Conservation (phyloP, 2,329 filamentous ascomycete genomes). For the Fusarium decemcellulare region DNA sequence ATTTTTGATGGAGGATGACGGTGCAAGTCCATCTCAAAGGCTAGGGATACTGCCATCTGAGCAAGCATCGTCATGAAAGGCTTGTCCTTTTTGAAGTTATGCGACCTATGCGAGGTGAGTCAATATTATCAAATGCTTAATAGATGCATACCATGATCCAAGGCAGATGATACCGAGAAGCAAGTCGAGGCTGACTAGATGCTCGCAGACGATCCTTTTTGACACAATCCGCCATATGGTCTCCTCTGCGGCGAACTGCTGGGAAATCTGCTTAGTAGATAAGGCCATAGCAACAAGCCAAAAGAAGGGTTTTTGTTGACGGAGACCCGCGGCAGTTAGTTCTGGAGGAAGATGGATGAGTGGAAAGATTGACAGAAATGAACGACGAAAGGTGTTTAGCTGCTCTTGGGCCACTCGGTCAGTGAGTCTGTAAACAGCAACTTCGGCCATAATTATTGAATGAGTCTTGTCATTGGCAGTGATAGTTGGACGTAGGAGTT, state of each 20-base stretch:
- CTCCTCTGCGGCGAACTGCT: slow-evolving; percentile 43
- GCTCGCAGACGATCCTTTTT: slow-evolving; percentile 41
- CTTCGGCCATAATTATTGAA: slow-evolving; percentile 10
- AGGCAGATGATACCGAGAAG: slow-evolving; percentile 48
- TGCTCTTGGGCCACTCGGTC: slow-evolving; percentile 20
- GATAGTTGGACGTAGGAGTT: slow-evolving; percentile 16
- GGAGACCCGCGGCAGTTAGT: slow-evolving; percentile 43
- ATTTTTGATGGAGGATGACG: slow-evolving; percentile 8
- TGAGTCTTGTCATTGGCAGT: background rate
- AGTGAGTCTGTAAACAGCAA: slow-evolving; percentile 12
- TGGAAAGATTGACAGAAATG: slow-evolving; percentile 44
- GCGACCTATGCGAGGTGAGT: slow-evolving; percentile 35
- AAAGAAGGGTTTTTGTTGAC: slow-evolving; percentile 52
- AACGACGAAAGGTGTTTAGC: slow-evolving; percentile 22
- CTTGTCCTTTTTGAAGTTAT: slow-evolving; percentile 47
- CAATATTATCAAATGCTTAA: background rate
- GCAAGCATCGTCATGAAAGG: slow-evolving; percentile 55
- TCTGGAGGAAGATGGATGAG: slow-evolving; percentile 41
- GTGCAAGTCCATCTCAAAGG: slow-evolving; percentile 57
- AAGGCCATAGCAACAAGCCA: slow-evolving; percentile 57
- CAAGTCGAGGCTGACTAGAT: slow-evolving; percentile 47
- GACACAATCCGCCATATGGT: slow-evolving; percentile 46
- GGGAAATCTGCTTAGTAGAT: slow-evolving; percentile 31
- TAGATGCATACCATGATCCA: slow-evolving; percentile 44
- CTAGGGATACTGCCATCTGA: slow-evolving; percentile 54